Evolutionary conservation across 352 stramenopile genomes (phyloP).

Genomic region (Phytophthora syringae): DNA sequence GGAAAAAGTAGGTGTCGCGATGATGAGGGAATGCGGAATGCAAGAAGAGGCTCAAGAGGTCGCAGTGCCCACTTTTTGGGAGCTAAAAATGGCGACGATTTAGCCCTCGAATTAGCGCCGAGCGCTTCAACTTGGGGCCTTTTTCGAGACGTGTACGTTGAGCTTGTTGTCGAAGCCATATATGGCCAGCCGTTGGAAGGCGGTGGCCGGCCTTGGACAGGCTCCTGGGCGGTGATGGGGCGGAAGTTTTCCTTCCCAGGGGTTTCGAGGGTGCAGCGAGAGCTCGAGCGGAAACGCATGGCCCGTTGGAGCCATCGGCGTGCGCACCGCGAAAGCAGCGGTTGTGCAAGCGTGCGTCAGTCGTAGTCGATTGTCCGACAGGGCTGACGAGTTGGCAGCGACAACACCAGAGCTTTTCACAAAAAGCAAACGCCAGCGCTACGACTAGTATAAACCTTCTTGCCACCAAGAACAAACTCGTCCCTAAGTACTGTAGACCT

Average conservation of each 20-base stretch:
- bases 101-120: conserved; percentile 13
- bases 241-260: conserved; percentile 33
- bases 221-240: conserved; percentile 7
- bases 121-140: conserved; percentile 1
- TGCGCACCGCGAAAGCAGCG: conserved; percentile 22
- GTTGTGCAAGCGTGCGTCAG: conserved; percentile 19
- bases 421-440: too few relatives aligned
- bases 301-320: too few relatives aligned
- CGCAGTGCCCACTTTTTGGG: conserved; percentile 31
- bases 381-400: too few relatives aligned
- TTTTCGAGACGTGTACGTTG: too few relatives aligned
- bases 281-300: conserved; percentile 24
- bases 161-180: too few relatives aligned
- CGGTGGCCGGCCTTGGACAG: too few relatives aligned
- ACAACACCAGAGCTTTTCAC: too few relatives aligned
- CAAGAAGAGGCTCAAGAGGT: conserved; percentile 31
- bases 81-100: conserved; percentile 26
- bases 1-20: too few relatives aligned
- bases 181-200: too few relatives aligned
- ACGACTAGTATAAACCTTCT: too few relatives aligned
- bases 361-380: conserved; percentile 24
- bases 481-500: too few relatives aligned
- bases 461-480: too few relatives aligned
- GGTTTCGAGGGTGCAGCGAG: conserved; percentile 23
- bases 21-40: not conserved